phyloP scores from a whole-genome alignment of 2,329 filamentous ascomycete species.

The Dendrostoma leiphaemia region DNA sequence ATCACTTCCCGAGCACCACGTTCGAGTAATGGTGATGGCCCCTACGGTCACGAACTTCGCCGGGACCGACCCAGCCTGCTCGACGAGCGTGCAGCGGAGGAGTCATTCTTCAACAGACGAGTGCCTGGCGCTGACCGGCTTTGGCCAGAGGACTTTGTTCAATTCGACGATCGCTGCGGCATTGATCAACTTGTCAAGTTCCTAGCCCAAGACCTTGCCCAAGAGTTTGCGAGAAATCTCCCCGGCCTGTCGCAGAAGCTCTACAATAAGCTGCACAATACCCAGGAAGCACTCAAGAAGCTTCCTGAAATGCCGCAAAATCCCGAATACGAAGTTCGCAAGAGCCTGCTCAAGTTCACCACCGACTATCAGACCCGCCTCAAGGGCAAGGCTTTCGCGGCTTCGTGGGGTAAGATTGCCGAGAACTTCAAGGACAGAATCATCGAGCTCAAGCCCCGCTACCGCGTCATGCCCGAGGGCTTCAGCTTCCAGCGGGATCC shows the following conservation, averaged over 20 bases:
- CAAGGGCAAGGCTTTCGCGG: constrained; percentile 46
- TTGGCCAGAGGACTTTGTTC: constrained; percentile 50
- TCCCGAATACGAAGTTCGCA: constrained; percentile 63
- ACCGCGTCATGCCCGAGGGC: constrained; percentile 33
- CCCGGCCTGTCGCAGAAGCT: constrained; percentile 50
- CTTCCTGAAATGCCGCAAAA: constrained; percentile 69
- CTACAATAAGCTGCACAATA: constrained; percentile 43
- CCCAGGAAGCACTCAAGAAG: constrained; percentile 52
- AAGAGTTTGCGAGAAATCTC: constrained; percentile 49
- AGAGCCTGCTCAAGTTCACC: constrained; percentile 58
- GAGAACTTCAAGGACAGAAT: constrained; percentile 50
- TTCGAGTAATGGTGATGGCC: background rate
- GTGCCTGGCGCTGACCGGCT: constrained; percentile 23
- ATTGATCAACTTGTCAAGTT: constrained; percentile 52
- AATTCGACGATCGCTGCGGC: constrained; percentile 49
- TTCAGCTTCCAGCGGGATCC: constrained; percentile 29
- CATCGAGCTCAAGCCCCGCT: constrained; percentile 45
- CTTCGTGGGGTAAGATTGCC: constrained; percentile 44
- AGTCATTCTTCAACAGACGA: constrained; percentile 45
- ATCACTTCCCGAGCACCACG: constrained; percentile 66
- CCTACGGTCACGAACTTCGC: constrained; percentile 36
- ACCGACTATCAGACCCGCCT: constrained; percentile 52
- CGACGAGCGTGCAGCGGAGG: constrained; percentile 50
- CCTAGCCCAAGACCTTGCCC: constrained; percentile 50
- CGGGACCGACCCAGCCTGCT: constrained; percentile 28